Evolutionary conservation across 495 filamentous ascomycete species (phyloP).

Genomic region (Penicillium soppii): DNA sequence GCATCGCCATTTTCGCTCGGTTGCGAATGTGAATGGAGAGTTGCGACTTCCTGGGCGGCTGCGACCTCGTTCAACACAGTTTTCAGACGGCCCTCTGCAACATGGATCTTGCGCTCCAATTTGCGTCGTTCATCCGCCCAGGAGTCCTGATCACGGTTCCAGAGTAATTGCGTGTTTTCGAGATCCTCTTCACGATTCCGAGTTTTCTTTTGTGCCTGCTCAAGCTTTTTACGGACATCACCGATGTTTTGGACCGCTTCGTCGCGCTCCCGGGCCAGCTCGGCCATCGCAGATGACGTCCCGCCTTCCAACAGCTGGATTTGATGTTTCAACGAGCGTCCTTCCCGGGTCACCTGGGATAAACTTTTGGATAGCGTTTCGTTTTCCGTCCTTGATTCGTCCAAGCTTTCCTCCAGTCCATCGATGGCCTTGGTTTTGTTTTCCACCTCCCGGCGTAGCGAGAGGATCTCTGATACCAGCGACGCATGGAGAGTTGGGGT

Average conservation of each 20-base stretch:
- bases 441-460: conserved; percentile 83
- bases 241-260: conserved; percentile 70
- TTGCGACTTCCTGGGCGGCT: conserved; percentile 61
- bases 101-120: conserved; percentile 79
- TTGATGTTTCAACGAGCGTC: conserved; percentile 77
- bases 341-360: conserved; percentile 66
- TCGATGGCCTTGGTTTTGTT: conserved; percentile 82
- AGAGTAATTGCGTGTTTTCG: conserved; percentile 69
- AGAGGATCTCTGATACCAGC: conserved; percentile 89
- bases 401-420: conserved; percentile 72
- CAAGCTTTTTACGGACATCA: conserved; percentile 77
- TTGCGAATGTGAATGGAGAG: conserved; percentile 22
- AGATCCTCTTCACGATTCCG: conserved; percentile 81
- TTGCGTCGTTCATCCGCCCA: conserved; percentile 81
- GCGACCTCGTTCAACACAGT: conserved; percentile 80
- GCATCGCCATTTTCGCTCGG: conserved; percentile 22
- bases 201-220: conserved; percentile 73
- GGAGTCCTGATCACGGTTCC: conserved; percentile 75
- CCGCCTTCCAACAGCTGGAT: conserved; percentile 84
- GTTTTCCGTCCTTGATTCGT: conserved; percentile 68
- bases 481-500: conserved; percentile 95
- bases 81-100: conserved; percentile 83
- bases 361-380: conserved; percentile 63
- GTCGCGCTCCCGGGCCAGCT: conserved; percentile 83
- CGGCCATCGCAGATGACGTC: conserved; percentile 76